These are phyloP conservation scores for Tricholoma matsutake DNA, from an alignment of 768 basidiomycete genomes.

Conservation along the genomic window DNA sequence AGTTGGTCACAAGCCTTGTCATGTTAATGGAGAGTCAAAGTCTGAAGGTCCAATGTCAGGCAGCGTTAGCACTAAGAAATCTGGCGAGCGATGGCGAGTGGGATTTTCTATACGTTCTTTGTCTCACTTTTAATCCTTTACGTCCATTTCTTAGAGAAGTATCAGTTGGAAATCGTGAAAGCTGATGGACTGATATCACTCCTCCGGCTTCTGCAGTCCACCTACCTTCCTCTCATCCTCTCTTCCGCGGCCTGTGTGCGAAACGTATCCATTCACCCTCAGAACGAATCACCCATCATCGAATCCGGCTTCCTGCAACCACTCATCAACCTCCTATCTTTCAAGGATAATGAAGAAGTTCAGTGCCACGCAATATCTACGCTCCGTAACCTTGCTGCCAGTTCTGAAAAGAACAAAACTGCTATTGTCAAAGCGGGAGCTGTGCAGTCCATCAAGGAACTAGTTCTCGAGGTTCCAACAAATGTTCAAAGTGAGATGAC, in stretches of 20 bases:
- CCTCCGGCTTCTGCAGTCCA: constrained; percentile 91
- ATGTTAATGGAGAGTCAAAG: constrained; percentile 96
- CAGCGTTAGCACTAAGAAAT: constrained; percentile 93
- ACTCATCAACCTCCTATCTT: constrained; percentile 91
- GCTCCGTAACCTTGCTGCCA: constrained; percentile 92
- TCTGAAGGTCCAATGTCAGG: constrained; percentile 98
- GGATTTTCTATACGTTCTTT: background rate
- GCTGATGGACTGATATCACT: constrained; percentile 90
- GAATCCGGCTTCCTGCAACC: constrained; percentile 97
- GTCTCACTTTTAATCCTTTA: background rate
- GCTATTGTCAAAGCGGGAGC: constrained; percentile 98
- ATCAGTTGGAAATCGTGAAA: constrained; percentile 97
- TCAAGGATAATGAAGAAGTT: constrained; percentile 99
- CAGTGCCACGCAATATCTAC: constrained; percentile 99
- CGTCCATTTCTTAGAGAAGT: constrained; percentile 68
- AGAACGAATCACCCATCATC: constrained; percentile 98
- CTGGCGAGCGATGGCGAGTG: constrained; percentile 90
- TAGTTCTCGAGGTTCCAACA: constrained; percentile 92
- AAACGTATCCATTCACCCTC: constrained; percentile 97
- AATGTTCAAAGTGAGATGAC: constrained; percentile 99
- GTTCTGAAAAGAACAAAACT: constrained; percentile 96
- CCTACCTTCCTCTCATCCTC: constrained; percentile 95
- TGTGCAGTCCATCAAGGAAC: constrained; percentile 93
- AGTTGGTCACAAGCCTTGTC: constrained; percentile 90
- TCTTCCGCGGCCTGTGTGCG: constrained; percentile 98